phyloP scores from a whole-genome alignment of 352 stramenopile genomes.

The Globisporangium acanthophoron region DNA sequence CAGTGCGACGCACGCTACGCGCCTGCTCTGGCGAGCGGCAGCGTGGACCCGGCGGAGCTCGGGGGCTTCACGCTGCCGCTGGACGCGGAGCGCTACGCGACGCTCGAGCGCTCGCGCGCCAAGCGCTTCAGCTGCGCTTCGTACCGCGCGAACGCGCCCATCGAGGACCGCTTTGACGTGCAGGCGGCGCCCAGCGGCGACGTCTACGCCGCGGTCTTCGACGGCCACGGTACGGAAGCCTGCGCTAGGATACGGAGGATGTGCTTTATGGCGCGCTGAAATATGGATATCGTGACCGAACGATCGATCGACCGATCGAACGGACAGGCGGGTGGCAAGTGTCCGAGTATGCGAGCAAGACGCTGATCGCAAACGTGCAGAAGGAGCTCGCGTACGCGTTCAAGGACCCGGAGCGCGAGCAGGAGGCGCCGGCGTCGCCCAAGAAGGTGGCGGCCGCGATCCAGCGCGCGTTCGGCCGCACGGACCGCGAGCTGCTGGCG shows the following conservation, averaged over 20 bases:
- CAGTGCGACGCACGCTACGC: conserved; percentile 55
- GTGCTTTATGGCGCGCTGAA: no score
- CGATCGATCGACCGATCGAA: neutral
- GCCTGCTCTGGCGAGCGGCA: conserved; percentile 15
- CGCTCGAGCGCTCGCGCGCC: conserved; percentile 36
- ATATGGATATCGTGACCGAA: no score
- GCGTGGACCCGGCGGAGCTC: conserved; percentile 23
- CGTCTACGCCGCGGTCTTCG: conserved; percentile 84
- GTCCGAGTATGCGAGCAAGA: conserved; percentile 81
- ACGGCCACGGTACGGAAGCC: conserved; percentile 78
- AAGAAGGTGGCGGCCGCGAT: conserved; percentile 63
- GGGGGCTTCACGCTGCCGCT: conserved; percentile 45
- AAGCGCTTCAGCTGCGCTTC: conserved; percentile 48
- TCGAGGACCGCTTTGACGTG: conserved; percentile 84
- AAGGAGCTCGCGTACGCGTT: conserved; percentile 55
- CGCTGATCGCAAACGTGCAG: conserved; percentile 77
- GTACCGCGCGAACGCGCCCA: conserved; percentile 67
- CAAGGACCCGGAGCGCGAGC: conserved; percentile 22
- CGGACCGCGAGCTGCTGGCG: conserved; percentile 81
- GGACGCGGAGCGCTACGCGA: conserved; percentile 42
- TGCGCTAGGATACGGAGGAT: neutral
- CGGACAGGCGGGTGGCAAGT: conserved; percentile 87
- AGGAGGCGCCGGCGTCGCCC: conserved; percentile 24
- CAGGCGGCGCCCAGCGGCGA: conserved; percentile 60
- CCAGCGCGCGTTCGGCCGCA: conserved; percentile 78